Conservation (phyloP, 345 rosid genomes). For the Lepidium africanum region DNA sequence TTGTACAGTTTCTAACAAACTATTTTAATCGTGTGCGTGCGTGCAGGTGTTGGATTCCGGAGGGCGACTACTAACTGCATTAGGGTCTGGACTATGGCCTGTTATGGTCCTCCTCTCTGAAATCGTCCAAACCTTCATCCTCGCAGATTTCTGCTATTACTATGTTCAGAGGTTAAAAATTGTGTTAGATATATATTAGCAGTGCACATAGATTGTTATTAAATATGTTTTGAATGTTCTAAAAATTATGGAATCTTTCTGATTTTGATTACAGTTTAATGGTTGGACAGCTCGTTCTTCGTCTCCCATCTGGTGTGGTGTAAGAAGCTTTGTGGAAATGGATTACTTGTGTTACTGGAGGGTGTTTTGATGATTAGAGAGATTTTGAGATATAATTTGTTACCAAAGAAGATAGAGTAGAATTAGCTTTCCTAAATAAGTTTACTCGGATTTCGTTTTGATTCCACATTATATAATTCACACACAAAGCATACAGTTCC, state of each 20-base stretch:
- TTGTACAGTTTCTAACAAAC: neutral
- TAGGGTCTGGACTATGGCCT: slow-evolving; percentile 93
- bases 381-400: slow-evolving; percentile 3
- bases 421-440: slow-evolving; percentile 7
- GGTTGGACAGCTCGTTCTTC: slow-evolving; percentile 86
- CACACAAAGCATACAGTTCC: neutral
- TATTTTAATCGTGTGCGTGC: neutral
- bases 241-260: neutral
- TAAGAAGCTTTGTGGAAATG: slow-evolving; percentile 16
- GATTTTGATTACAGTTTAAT: slow-evolving; percentile 42
- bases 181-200: neutral
- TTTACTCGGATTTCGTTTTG: neutral
- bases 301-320: slow-evolving; percentile 86
- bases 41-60: slow-evolving; percentile 62
- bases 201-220: neutral
- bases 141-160: slow-evolving; percentile 87
- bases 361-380: neutral
- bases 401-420: slow-evolving; percentile 5
- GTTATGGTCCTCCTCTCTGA: slow-evolving; percentile 74
- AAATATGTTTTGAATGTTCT: neutral
- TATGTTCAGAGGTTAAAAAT: slow-evolving; percentile 51
- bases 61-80: slow-evolving; percentile 59
- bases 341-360: neutral
- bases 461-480: neutral
- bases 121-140: slow-evolving; percentile 80